Evolutionary conservation across 306 rosid genomes (phyloP).

Genomic region (Quercus engelmannii): DNA sequence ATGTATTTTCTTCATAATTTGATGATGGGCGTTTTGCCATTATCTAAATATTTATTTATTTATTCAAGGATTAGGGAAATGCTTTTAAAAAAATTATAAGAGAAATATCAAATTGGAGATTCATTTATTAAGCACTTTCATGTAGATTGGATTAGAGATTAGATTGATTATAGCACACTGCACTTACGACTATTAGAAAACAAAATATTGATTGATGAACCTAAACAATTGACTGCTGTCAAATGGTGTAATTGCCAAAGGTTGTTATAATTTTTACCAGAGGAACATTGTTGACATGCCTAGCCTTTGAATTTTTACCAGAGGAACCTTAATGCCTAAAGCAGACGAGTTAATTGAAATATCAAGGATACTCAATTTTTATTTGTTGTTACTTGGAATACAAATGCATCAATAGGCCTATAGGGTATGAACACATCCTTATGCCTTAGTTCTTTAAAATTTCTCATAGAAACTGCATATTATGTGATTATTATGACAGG

Average conservation of each 20-base stretch:
- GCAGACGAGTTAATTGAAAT: not conserved
- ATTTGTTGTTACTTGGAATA: not conserved
- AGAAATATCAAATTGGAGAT: not conserved
- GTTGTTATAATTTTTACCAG: not conserved
- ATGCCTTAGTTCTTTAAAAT: constrained; percentile 1
- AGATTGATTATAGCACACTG: not conserved
- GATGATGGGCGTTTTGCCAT: not conserved
- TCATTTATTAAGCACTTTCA: not conserved
- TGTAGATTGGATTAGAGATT: not conserved
- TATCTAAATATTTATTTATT: constrained; percentile 15
- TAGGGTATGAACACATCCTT: not conserved
- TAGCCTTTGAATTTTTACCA: not conserved
- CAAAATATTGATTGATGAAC: too few species aligned
- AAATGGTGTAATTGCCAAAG: too few species aligned
- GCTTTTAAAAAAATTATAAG: not conserved
- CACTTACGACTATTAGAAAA: not conserved
- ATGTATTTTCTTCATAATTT: not conserved
- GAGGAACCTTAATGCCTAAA: not conserved
- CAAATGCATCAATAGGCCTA: not conserved
- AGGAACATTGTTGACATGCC: not conserved
- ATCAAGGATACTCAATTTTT: constrained; percentile 9
- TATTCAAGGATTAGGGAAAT: not conserved
- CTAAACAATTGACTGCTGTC: too few species aligned
- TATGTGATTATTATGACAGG: constrained; percentile 4
- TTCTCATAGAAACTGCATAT: constrained; percentile 8